Evolutionary conservation across 345 rosid species (phyloP).

Genomic region (Cardamine resedifolia): DNA sequence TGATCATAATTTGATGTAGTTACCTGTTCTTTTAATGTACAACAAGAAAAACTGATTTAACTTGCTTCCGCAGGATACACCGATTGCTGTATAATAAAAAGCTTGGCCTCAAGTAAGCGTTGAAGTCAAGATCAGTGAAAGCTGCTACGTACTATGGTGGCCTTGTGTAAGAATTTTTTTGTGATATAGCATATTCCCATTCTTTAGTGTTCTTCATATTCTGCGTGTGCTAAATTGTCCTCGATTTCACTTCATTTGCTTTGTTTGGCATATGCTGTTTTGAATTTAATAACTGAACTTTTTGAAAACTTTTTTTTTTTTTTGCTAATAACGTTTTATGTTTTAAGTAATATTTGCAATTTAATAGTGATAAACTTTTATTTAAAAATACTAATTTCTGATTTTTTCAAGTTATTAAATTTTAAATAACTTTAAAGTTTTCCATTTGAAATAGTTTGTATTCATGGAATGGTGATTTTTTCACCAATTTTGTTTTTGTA

Average conservation of each 20-base stretch:
- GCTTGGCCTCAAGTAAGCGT: conserved; percentile 16
- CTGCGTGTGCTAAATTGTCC: conserved; percentile 3
- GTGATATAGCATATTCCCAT: conserved; percentile 29
- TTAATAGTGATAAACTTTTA: not conserved
- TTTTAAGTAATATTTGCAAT: not conserved
- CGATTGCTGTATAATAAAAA: conserved; percentile 61
- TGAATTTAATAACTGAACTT: not conserved
- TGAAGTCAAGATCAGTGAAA: conserved; percentile 20
- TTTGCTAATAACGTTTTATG: not conserved
- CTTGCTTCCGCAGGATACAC: conserved; percentile 59
- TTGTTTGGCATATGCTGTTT: conserved; percentile 1
- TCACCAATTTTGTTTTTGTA: no score
- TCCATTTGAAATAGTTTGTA: no score
- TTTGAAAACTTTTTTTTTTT: no score
- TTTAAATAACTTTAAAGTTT: no score
- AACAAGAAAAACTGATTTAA: not conserved
- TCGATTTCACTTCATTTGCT: not conserved
- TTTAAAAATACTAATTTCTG: no score
- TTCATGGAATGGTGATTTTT: no score
- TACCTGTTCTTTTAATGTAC: not conserved
- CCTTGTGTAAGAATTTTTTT: conserved; percentile 34
- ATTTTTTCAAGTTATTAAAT: no score
- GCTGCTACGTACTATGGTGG: conserved; percentile 11
- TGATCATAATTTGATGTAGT: not conserved
- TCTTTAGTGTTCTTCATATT: conserved; percentile 33